These are phyloP conservation scores for Acanthamoeba sp. DNA, from an alignment of 208 protist species.

Conservation along the genomic window DNA sequence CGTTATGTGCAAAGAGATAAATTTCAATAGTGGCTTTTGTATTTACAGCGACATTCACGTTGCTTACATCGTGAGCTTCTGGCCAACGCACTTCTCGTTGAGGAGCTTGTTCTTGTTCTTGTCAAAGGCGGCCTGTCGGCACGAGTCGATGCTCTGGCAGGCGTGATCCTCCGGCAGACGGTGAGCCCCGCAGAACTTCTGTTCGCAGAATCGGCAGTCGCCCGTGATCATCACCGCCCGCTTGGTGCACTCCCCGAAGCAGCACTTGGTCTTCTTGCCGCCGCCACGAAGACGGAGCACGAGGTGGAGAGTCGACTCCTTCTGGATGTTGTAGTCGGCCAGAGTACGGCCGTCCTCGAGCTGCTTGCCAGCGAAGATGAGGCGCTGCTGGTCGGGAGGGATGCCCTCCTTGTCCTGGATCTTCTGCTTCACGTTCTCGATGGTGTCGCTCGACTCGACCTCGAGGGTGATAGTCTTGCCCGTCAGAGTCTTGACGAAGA, in stretches of 20 bases:
- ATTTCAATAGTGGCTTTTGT: not conserved
- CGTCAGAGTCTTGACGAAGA: conserved; percentile 97
- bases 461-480: conserved; percentile 88
- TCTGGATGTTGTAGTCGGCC: conserved; percentile 90
- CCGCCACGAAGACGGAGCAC: conserved; percentile 16
- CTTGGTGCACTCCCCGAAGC: conserved; percentile 77
- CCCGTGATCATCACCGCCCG: conserved; percentile 83
- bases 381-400: conserved; percentile 95
- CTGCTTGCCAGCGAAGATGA: conserved; percentile 96
- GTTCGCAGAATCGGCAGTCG: conserved; percentile 86
- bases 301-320: conserved; percentile 85
- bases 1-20: not conserved
- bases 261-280: conserved; percentile 79
- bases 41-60: not conserved
- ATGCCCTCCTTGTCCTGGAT: conserved; percentile 99
- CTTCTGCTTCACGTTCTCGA: conserved; percentile 98
- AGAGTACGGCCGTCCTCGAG: conserved; percentile 95
- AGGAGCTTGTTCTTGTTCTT: conserved; percentile 81
- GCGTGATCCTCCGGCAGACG: conserved; percentile 84
- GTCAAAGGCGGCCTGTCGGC: conserved; percentile 78
- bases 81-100: conserved; percentile 80
- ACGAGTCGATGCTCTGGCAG: conserved; percentile 80
- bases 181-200: conserved; percentile 83
- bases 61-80: not conserved
- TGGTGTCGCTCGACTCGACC: conserved; percentile 97